Evolutionary conservation across 164 flowering plant genomes (phyloP), one percentile per base, ranked within the genome.

Genomic region (Umbilicus rupestris): DNA sequence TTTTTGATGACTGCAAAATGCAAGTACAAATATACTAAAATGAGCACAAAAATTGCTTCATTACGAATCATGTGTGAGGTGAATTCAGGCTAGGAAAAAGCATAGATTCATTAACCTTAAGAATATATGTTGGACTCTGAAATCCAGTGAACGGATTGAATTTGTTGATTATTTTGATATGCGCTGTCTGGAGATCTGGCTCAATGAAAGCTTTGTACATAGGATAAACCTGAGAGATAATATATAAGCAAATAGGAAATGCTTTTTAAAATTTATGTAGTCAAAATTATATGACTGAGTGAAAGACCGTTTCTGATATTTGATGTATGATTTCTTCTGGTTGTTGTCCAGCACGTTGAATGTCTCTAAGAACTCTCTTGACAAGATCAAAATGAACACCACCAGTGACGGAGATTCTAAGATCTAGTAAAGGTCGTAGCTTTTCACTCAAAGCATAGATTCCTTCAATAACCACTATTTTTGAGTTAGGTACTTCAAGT

Each of bases 151-250:
- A 95, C 15, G 97, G 99, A 63, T 95, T 95, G 77, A 95, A 95
- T 70, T 95, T 92, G 85, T 95, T 89, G 62, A 79, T 77, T 62
- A 95, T 92, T 77, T 85, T 92, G 52, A 95, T 88, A 52, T 92
- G 97, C 37, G 99, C 99, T 64, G 92, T 89, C 76, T 79, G 81
- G 45, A 95, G 92, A 76, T 89, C 97, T 37, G 99, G 99, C 83
- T 92, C 99, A 64, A 95, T 95, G 73, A 85, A 95, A 68, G 96
- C 97, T 81, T 92, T 95, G 76, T 92, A 95, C 97, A 92, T 95
- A 19, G 99, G 99, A 80, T 89, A 95, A 5, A 95, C 97, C 99
- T 95, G 84, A 10, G 29, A 3, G 45, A 45, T 47, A 65, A 17
- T 66, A 63, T 28, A 33, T 20, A 28, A 33, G 24, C 41, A 3